Evolutionary conservation across 345 rosid species (phyloP).

Genomic region (Gossypium longicalyx): DNA sequence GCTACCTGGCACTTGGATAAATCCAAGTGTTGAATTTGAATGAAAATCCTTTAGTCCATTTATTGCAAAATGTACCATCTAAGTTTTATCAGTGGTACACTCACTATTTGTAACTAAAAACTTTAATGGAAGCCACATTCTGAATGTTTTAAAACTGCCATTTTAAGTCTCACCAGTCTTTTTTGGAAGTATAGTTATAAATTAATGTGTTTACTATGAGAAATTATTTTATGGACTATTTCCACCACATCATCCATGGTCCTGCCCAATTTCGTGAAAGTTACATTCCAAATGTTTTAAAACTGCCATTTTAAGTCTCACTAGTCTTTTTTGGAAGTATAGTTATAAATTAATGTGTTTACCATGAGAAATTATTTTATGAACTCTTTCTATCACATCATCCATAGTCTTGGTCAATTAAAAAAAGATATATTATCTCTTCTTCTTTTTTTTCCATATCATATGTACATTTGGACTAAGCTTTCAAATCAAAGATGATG

Average conservation of each 20-base stretch:
- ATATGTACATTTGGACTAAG: no score
- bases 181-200: neutral
- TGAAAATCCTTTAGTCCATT: no score
- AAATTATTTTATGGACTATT: no score
- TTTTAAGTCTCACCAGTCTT: neutral
- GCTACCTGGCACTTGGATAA: no score
- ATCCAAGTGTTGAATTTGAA: neutral
- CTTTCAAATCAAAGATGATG: no score
- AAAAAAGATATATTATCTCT: no score
- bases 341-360: neutral
- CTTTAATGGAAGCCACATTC: no score
- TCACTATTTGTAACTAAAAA: neutral
- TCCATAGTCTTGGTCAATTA: fast-evolving
- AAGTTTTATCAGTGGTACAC: neutral
- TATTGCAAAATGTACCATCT: neutral
- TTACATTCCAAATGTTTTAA: neutral
- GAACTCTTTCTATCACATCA: no score
- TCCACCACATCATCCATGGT: no score
- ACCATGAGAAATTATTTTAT: no score
- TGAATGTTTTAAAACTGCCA: neutral
- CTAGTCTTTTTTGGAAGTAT: neutral
- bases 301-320: neutral
- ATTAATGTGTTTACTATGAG: neutral
- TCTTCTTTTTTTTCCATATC: no score
- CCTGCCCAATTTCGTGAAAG: neutral